Percentiles rank a stretch among this genome's conserved stretches.
Evolutionary conservation across 2,329 filamentous ascomycete species (phyloP).

Genomic region (Colletotrichum spinosum): DNA sequence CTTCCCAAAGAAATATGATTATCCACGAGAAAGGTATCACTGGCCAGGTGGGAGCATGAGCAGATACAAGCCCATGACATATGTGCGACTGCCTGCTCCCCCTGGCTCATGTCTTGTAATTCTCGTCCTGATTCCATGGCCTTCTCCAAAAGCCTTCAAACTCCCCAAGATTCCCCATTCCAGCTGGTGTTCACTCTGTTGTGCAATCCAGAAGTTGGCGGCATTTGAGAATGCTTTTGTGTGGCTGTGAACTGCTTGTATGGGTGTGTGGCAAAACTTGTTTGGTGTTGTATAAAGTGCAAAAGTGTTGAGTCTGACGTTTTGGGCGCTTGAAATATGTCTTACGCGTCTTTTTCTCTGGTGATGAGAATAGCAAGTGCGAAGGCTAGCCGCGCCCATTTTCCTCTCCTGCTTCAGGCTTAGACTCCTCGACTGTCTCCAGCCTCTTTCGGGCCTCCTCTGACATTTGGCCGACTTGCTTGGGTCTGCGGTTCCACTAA

Average conservation of each 20-base stretch:
- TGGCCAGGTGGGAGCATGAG: not conserved
- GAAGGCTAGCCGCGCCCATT: no score
- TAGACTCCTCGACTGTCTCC: no score
- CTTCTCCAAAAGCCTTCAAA: constrained; percentile 27
- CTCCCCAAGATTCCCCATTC: constrained; percentile 10
- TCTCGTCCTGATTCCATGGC: constrained; percentile 6
- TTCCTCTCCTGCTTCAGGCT: no score
- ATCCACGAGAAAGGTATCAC: constrained; percentile 35
- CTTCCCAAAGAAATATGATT: constrained; percentile 34
- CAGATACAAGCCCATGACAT: constrained; percentile 3
- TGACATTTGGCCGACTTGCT: constrained; percentile 10
- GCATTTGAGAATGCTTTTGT: not conserved
- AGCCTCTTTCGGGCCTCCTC: not conserved
- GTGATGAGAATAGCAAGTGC: no score
- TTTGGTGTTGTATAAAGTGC: no score
- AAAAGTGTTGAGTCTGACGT: no score
- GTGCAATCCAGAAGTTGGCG: constrained; percentile 25
- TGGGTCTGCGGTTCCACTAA: constrained; percentile 44
- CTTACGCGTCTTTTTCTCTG: no score
- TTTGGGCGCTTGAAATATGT: no score
- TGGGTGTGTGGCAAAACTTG: no score
- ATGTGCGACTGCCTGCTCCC: constrained; percentile 6
- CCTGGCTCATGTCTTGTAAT: constrained; percentile 2
- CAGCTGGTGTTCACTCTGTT: constrained; percentile 15
- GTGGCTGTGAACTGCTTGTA: not conserved